Evolutionary conservation across 2,329 filamentous ascomycete species (phyloP).

Genomic region (Myriosclerotinia scirpicola): DNA sequence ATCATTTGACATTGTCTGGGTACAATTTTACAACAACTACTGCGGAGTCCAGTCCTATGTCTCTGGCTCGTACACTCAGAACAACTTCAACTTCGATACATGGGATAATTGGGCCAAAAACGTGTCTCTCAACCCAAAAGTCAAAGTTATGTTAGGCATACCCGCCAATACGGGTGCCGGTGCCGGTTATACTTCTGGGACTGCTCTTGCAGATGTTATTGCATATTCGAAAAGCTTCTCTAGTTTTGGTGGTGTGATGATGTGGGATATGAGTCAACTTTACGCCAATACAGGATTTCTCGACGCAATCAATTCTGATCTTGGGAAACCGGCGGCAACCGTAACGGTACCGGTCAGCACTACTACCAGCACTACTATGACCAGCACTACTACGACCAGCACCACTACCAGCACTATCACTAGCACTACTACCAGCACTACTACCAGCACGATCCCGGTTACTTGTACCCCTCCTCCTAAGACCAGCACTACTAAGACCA

Average conservation of each 20-base stretch:
- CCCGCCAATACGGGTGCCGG: constrained; percentile 51
- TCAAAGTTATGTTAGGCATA: constrained; percentile 62
- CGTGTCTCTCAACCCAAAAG: constrained; percentile 56
- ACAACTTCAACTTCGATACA: constrained; percentile 59
- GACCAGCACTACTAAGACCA: no score
- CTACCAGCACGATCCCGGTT: no score
- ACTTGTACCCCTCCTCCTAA: no score
- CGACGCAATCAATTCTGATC: constrained; percentile 22
- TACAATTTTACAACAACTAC: constrained; percentile 51
- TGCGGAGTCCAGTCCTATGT: constrained; percentile 59
- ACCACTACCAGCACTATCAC: constrained; percentile 1
- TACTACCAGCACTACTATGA: constrained; percentile 25
- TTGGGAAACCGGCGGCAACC: constrained; percentile 19
- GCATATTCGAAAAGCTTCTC: constrained; percentile 53
- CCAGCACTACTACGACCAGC: constrained; percentile 17
- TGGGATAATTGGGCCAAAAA: constrained; percentile 67
- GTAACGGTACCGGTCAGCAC: constrained; percentile 30
- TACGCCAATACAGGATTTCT: constrained; percentile 60
- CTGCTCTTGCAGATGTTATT: constrained; percentile 52
- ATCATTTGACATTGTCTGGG: constrained; percentile 44
- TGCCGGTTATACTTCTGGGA: constrained; percentile 53
- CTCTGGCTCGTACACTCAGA: constrained; percentile 46
- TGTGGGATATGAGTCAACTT: constrained; percentile 66
- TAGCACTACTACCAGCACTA: constrained; percentile 21
- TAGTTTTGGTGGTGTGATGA: constrained; percentile 67